Evolutionary conservation across 805 yeast genomes (phyloP).

Genomic region (Suhomyces prunicola): DNA sequence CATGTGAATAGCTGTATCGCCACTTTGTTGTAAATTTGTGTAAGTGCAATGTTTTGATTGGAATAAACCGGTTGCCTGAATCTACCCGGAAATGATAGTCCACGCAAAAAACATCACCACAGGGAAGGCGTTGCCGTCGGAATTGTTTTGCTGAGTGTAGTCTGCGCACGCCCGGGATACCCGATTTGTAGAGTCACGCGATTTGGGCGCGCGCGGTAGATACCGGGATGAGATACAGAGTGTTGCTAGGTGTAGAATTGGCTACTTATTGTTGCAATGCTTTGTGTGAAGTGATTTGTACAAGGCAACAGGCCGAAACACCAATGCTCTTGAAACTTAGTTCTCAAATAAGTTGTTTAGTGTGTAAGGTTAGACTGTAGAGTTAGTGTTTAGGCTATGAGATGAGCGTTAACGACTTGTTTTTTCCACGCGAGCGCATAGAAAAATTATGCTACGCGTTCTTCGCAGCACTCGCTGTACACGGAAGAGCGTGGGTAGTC

Average conservation of each 20-base stretch:
- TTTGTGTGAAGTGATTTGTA: not conserved
- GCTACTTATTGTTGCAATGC: no score
- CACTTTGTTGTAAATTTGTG: not conserved
- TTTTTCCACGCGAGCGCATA: not conserved
- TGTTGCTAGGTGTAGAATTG: not conserved
- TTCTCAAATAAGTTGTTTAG: not conserved
- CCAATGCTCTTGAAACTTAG: not conserved
- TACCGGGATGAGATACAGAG: not conserved
- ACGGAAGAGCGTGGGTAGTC: not conserved
- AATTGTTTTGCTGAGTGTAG: not conserved
- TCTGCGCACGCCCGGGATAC: not conserved
- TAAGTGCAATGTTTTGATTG: not conserved
- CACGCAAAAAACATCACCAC: not conserved
- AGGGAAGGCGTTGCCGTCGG: not conserved
- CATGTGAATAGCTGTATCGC: conserved; percentile 1
- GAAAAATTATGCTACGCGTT: not conserved
- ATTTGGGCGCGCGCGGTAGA: not conserved
- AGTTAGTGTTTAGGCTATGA: not conserved
- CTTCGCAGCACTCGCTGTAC: not conserved
- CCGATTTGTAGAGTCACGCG: not conserved
- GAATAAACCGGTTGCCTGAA: not conserved
- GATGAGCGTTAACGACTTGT: not conserved
- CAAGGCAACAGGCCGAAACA: not conserved
- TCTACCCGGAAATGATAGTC: not conserved
- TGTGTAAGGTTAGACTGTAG: not conserved